Percentiles rank a stretch among this genome's conserved stretches.
Conservation (phyloP, 2,329 filamentous ascomycete genomes). For the Fusarium annulatum region DNA sequence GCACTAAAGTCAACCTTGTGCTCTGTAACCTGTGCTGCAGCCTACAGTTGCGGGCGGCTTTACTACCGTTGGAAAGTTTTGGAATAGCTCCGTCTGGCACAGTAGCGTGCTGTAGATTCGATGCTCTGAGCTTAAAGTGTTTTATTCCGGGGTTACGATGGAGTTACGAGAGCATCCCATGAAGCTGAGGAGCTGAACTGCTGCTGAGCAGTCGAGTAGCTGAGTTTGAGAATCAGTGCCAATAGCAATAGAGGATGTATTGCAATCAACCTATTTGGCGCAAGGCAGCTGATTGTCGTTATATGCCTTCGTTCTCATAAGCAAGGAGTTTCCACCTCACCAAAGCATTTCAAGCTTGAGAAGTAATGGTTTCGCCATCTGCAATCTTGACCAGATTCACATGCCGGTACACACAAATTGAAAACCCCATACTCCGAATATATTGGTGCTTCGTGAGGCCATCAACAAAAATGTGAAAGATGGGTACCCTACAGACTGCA, state of each 20-base stretch:
- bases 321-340: neutral
- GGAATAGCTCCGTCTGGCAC: neutral
- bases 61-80: neutral
- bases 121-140: neutral
- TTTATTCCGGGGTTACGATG: neutral
- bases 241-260: neutral
- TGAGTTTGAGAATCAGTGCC: neutral
- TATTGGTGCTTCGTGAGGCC: neutral
- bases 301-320: neutral
- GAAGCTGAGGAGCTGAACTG: neutral
- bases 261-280: neutral
- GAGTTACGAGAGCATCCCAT: neutral
- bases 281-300: neutral
- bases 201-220: neutral
- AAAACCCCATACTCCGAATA: neutral
- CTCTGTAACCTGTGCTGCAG: constrained; percentile 15
- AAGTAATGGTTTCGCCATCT: neutral
- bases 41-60: constrained; percentile 15
- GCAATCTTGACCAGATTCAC: neutral
- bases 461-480: neutral
- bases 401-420: neutral
- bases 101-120: constrained; percentile 4
- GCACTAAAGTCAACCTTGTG: constrained; percentile 14
- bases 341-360: neutral
- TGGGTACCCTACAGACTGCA: neutral